phyloP scores from a whole-genome alignment of 2,329 filamentous ascomycete species.

The Phyllosticta citribraziliensis region DNA sequence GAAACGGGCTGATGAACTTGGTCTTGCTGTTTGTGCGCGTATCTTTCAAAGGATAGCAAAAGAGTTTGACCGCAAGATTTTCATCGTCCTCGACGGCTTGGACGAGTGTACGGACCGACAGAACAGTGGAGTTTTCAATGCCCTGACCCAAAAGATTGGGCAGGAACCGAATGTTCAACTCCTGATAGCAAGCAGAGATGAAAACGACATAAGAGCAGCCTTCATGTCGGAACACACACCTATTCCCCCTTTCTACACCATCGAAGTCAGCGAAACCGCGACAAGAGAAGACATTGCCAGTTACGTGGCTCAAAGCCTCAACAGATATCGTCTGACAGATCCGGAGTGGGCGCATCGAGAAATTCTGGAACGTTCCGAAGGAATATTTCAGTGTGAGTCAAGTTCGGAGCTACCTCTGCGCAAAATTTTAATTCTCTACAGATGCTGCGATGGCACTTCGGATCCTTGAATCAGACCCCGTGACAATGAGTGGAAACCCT shows the following conservation, averaged over 20 bases:
- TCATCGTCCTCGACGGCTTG: background rate
- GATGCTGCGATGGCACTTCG: background rate
- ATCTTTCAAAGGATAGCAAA: background rate
- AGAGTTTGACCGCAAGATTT: background rate
- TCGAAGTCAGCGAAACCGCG: background rate
- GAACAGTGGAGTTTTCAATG: background rate
- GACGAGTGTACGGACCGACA: background rate
- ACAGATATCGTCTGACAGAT: background rate
- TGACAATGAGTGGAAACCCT: background rate
- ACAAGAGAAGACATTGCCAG: background rate
- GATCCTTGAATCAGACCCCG: no score
- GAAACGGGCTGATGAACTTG: background rate
- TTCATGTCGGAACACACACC: no score
- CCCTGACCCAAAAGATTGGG: background rate
- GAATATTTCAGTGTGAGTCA: background rate
- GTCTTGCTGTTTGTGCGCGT: background rate
- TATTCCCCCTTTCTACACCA: background rate
- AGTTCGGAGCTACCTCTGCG: no score
- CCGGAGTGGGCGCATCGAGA: background rate
- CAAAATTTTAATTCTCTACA: background rate
- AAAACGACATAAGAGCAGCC: background rate
- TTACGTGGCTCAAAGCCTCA: no score
- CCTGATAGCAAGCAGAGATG: background rate
- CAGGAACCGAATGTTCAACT: background rate
- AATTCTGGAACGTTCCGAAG: background rate